phyloP scores from a whole-genome alignment of 805 yeast species.

The Kazachstania psychrophila region DNA sequence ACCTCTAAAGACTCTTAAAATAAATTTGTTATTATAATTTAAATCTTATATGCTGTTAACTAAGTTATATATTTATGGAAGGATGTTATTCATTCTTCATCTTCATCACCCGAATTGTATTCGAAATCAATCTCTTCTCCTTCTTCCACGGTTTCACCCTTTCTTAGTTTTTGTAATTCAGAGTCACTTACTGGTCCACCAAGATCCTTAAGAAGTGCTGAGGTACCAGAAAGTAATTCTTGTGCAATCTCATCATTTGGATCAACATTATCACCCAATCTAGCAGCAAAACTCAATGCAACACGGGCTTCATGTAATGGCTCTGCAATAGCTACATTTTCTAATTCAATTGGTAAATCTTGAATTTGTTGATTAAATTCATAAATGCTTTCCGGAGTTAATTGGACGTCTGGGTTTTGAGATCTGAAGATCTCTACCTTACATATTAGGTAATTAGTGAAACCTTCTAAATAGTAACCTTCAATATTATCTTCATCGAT shows the following conservation, averaged over 20 bases:
- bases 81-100: conserved; percentile 1
- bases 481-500: conserved; percentile 82
- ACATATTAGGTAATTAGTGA: conserved; percentile 52
- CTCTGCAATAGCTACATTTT: conserved; percentile 28
- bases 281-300: conserved; percentile 34
- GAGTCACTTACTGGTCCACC: conserved; percentile 52
- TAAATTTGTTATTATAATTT: too few relatives aligned
- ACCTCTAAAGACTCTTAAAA: too few relatives aligned
- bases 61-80: too few relatives aligned
- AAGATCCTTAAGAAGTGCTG: conserved; percentile 40
- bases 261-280: conserved; percentile 35
- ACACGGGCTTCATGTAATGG: conserved; percentile 29
- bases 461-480: conserved; percentile 72
- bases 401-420: conserved; percentile 13
- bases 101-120: conserved; percentile 8
- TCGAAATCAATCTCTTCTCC: conserved; percentile 21
- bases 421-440: conserved; percentile 24
- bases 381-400: conserved; percentile 25
- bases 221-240: conserved; percentile 49
- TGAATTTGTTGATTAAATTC: conserved; percentile 29
- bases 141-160: conserved; percentile 31
- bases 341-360: conserved; percentile 32
- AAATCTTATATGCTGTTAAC: too few relatives aligned
- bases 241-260: conserved; percentile 42
- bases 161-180: conserved; percentile 24